A percentile compares a stretch with the other conserved stretches of the same genome.
These are phyloP conservation scores for Lycium ferocissimum DNA, from an alignment of 257 asterid species.

Conservation along the genomic window DNA sequence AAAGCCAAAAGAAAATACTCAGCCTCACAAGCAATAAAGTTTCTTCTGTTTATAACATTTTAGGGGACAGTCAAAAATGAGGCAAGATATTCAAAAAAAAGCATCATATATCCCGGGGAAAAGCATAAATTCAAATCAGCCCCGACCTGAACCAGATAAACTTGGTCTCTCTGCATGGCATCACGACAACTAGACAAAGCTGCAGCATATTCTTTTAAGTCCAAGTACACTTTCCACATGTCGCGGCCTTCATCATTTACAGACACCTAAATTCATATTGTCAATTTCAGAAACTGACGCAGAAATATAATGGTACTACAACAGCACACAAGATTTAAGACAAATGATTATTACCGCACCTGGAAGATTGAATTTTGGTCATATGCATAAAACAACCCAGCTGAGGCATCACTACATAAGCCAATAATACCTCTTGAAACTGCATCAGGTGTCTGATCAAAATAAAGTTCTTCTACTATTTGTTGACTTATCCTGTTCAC, in stretches of 20 bases:
- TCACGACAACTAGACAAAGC: slow-evolving; percentile 95
- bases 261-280: slow-evolving; percentile 67
- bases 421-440: slow-evolving; percentile 83
- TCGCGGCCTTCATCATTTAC: slow-evolving; percentile 96
- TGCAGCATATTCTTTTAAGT: slow-evolving; percentile 83
- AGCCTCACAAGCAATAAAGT: slow-evolving; percentile 5
- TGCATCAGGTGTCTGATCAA: slow-evolving; percentile 86
- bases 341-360: slow-evolving; percentile 49
- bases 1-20: slow-evolving; percentile 22
- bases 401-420: slow-evolving; percentile 97
- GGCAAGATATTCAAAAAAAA: background rate
- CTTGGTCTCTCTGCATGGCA: slow-evolving; percentile 95
- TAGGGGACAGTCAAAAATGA: background rate
- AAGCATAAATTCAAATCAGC: slow-evolving; percentile 20
- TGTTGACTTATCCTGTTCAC: slow-evolving; percentile 94
- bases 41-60: background rate
- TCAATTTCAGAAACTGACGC: slow-evolving; percentile 32
- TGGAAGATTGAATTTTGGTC: slow-evolving; percentile 93
- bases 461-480: slow-evolving; percentile 87
- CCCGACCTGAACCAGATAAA: slow-evolving; percentile 89
- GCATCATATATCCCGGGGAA: slow-evolving; percentile 13
- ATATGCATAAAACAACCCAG: slow-evolving; percentile 96
- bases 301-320: slow-evolving; percentile 22
- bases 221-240: slow-evolving; percentile 99
- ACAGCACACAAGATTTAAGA: slow-evolving; percentile 32